Evolutionary conservation across 2,329 filamentous ascomycete species (phyloP).

Genomic region (Clarireedia homoeocarpa): DNA sequence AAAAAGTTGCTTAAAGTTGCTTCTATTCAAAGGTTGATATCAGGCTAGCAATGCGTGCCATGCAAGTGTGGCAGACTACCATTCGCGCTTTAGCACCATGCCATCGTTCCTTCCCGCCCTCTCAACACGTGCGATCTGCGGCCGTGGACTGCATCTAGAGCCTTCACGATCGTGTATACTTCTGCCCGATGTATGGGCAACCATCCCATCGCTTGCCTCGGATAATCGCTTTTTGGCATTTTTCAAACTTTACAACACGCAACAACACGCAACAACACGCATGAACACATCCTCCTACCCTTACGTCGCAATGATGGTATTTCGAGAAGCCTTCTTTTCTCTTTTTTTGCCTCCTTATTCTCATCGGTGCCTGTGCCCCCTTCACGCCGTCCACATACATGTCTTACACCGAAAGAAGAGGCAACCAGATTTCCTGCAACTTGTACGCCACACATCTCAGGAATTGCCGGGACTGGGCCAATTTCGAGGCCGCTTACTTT

Average conservation of each 20-base stretch:
- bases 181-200: not conserved
- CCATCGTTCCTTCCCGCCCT: not conserved
- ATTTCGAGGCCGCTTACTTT: not conserved
- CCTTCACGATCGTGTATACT: not conserved
- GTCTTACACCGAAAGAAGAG: conserved; percentile 7
- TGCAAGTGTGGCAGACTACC: conserved; percentile 9
- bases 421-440: conserved; percentile 9
- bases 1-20: not conserved
- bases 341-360: too few species aligned
- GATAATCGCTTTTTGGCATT: not conserved
- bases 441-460: not conserved
- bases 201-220: not conserved
- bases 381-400: conserved; percentile 4
- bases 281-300: too few species aligned
- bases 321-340: too few species aligned
- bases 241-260: not conserved
- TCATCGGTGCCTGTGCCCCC: not conserved
- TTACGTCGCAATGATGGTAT: too few species aligned
- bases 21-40: not conserved
- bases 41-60: conserved; percentile 1
- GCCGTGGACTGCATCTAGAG: not conserved
- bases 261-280: not conserved
- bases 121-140: not conserved
- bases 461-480: not conserved
- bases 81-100: not conserved